These are phyloP conservation scores for Trypanosoma melophagium DNA, from an alignment of 208 protist genomes.

Conservation along the genomic window DNA sequence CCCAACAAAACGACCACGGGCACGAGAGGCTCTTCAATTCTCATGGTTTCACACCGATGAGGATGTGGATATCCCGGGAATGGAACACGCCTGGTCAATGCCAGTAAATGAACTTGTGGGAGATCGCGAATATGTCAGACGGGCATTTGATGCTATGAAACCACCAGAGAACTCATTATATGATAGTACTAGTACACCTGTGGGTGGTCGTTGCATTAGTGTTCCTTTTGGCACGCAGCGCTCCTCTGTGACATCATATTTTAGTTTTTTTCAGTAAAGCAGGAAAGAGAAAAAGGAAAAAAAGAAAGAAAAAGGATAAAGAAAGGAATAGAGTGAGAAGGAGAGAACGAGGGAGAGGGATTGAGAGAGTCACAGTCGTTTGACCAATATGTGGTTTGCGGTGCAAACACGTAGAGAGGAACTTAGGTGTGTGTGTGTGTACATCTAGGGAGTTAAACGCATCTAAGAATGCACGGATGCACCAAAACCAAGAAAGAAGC, in stretches of 20 bases:
- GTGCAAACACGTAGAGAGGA: too few relatives aligned
- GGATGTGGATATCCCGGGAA: not conserved
- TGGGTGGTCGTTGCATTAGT: slow-evolving; percentile 29
- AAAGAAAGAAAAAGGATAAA: slow-evolving; percentile 22
- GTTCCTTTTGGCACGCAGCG: slow-evolving; percentile 23
- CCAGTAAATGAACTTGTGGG: slow-evolving; percentile 43
- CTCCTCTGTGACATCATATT: slow-evolving; percentile 26
- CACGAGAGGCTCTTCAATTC: slow-evolving; percentile 55
- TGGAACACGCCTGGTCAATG: slow-evolving; percentile 10
- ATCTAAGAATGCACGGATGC: too few relatives aligned
- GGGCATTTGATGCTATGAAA: slow-evolving; percentile 67
- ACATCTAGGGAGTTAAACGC: too few relatives aligned
- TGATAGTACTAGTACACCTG: slow-evolving; percentile 1
- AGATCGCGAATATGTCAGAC: slow-evolving; percentile 50
- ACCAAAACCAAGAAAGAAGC: not conserved
- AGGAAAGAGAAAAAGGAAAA: slow-evolving; percentile 4
- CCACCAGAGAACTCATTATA: slow-evolving; percentile 38
- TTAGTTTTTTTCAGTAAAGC: slow-evolving; percentile 19
- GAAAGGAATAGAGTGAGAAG: not conserved
- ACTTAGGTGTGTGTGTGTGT: too few relatives aligned
- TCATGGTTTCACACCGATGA: slow-evolving; percentile 49
- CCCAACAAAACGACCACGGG: slow-evolving; percentile 44
- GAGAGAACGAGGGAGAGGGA: not conserved
- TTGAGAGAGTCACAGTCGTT: too few relatives aligned
- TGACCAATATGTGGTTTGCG: too few relatives aligned